These are phyloP conservation scores for Acacia confusa DNA, from an alignment of 306 rosid species.

Conservation along the genomic window DNA sequence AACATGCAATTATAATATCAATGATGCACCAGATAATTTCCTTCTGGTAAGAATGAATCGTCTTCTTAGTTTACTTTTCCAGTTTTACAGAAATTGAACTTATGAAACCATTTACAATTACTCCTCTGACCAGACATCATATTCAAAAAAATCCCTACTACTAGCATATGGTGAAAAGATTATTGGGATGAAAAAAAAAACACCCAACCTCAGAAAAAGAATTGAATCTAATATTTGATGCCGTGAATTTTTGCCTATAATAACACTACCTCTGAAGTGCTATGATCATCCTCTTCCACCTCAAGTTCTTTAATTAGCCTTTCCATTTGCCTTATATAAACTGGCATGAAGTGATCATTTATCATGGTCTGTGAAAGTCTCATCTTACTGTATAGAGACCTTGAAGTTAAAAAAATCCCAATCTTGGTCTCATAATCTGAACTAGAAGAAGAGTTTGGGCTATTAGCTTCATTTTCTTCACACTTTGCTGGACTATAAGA, in stretches of 20 bases:
- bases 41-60: slow-evolving; percentile 27
- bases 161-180: neutral
- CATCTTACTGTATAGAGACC: slow-evolving; percentile 78
- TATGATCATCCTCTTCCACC: slow-evolving; percentile 45
- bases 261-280: slow-evolving; percentile 36
- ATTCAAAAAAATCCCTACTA: slow-evolving; percentile 13
- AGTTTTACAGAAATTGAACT: slow-evolving; percentile 33
- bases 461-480: slow-evolving; percentile 46
- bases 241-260: slow-evolving; percentile 25
- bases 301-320: slow-evolving; percentile 73
- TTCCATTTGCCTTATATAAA: slow-evolving; percentile 79
- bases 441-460: slow-evolving; percentile 44
- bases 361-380: slow-evolving; percentile 93
- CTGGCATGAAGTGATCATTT: slow-evolving; percentile 95
- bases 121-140: slow-evolving; percentile 19
- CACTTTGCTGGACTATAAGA: slow-evolving; percentile 32
- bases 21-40: slow-evolving; percentile 26
- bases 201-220: slow-evolving; percentile 32
- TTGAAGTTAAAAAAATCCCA: slow-evolving; percentile 78
- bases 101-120: slow-evolving; percentile 37
- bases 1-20: slow-evolving; percentile 27
- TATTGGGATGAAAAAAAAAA: slow-evolving; percentile 42
- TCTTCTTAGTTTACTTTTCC: slow-evolving; percentile 15
- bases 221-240: slow-evolving; percentile 23
- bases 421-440: slow-evolving; percentile 51